A percentile compares a stretch with the other conserved stretches of the same genome.
Evolutionary conservation across 208 protist genomes (phyloP).

Genomic region (Acanthamoeba culbertsoni): DNA sequence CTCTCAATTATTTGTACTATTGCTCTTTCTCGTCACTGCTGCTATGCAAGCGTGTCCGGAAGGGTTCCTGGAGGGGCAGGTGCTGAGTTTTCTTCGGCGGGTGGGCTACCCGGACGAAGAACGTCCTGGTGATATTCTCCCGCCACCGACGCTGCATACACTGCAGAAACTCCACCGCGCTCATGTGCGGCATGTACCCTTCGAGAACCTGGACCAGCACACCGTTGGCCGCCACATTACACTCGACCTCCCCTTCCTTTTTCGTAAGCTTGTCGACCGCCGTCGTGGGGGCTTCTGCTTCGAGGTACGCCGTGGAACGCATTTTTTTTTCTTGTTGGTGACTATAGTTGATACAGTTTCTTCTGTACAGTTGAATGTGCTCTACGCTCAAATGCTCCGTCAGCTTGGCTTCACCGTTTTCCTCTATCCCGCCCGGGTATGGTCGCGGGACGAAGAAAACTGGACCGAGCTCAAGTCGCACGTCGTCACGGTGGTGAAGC

Average conservation of each 20-base stretch:
- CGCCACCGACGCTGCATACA: background rate
- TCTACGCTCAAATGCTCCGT: background rate
- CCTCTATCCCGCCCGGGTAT: background rate
- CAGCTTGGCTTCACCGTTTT: background rate
- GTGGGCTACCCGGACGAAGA: too few relatives aligned
- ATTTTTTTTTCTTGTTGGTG: background rate
- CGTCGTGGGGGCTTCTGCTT: background rate
- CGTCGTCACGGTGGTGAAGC: background rate
- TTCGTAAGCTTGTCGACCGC: background rate
- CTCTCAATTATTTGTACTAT: too few relatives aligned
- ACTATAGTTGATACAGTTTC: too few relatives aligned
- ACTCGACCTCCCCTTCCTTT: background rate
- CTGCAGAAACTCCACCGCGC: background rate
- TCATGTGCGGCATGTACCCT: background rate
- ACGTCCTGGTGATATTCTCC: too few relatives aligned
- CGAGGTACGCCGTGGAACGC: background rate
- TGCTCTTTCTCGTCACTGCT: too few relatives aligned
- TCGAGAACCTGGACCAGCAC: constrained; percentile 32
- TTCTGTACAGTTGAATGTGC: background rate
- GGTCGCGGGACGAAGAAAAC: background rate
- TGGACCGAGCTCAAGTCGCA: background rate
- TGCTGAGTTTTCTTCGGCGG: too few relatives aligned
- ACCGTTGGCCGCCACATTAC: background rate
- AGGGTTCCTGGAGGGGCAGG: too few relatives aligned
- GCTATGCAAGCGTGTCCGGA: too few relatives aligned